Evolutionary conservation across 2,329 filamentous ascomycete genomes (phyloP).

Genomic region (Arthrobotrys sphaeroides): DNA sequence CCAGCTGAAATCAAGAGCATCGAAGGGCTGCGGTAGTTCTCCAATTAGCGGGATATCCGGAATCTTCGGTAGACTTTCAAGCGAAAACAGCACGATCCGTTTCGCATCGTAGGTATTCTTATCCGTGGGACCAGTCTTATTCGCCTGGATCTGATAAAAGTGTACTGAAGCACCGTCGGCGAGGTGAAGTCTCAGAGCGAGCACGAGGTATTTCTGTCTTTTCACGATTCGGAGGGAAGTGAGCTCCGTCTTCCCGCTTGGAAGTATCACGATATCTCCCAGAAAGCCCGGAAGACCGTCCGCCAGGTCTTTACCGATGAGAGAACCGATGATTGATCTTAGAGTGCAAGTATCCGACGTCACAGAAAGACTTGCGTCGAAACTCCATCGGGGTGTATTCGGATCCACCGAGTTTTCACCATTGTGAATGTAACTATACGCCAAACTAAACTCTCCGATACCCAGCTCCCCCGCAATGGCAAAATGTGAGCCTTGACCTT

Average conservation of each 20-base stretch:
- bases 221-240: conserved; percentile 16
- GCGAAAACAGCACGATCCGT: not conserved
- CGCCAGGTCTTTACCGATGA: conserved; percentile 3
- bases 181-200: conserved; percentile 4
- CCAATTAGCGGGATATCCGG: conserved; percentile 59
- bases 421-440: conserved; percentile 53
- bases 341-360: conserved; percentile 14
- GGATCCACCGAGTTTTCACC: not conserved
- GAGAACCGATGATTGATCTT: conserved; percentile 21
- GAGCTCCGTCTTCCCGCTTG: conserved; percentile 10
- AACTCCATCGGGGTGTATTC: conserved; percentile 31
- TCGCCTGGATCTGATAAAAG: conserved; percentile 4
- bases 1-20: conserved; percentile 61
- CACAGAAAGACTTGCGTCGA: conserved; percentile 30
- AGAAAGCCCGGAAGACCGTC: conserved; percentile 38
- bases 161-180: conserved; percentile 10
- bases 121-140: not conserved
- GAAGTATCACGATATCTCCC: conserved; percentile 39
- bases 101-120: not conserved
- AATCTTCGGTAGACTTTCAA: not conserved
- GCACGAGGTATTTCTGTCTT: not conserved
- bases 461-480: conserved; percentile 54
- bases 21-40: conserved; percentile 59
- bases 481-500: conserved; percentile 44
- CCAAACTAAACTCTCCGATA: conserved; percentile 54